These are phyloP conservation scores for Serendipita sp. DNA, from an alignment of 768 basidiomycete species.

Conservation along the genomic window DNA sequence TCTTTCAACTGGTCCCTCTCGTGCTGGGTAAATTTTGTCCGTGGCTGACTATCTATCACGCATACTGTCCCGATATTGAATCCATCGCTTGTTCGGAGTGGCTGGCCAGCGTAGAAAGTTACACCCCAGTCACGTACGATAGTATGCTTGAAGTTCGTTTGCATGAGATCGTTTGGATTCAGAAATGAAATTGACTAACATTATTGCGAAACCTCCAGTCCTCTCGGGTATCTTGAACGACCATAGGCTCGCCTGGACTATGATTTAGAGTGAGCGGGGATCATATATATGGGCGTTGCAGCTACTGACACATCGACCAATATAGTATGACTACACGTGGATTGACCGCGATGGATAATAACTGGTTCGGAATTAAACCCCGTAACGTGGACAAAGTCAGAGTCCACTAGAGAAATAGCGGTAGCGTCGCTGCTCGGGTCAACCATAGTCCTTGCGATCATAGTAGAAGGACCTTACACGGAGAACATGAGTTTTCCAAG, in stretches of 20 bases:
- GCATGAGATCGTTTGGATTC: not conserved
- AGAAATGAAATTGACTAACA: constrained; percentile 26
- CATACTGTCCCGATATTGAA: constrained; percentile 81
- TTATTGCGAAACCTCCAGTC: constrained; percentile 86
- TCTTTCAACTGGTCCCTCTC: constrained; percentile 87
- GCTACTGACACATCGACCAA: constrained; percentile 46
- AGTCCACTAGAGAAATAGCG: not conserved
- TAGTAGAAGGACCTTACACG: not conserved
- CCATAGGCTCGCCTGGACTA: constrained; percentile 59
- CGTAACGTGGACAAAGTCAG: not conserved
- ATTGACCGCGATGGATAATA: constrained; percentile 38
- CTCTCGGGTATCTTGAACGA: constrained; percentile 56
- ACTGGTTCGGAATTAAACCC: not conserved
- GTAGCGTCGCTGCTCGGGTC: not conserved
- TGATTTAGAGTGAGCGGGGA: not conserved
- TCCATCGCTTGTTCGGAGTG: constrained; percentile 75
- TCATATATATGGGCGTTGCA: not conserved
- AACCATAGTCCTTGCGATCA: not conserved
- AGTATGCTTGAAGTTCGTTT: constrained; percentile 35
- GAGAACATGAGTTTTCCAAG: not conserved
- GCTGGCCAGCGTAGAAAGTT: constrained; percentile 86
- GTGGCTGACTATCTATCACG: constrained; percentile 68
- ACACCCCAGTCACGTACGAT: constrained; percentile 50
- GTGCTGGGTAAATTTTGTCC: constrained; percentile 71
- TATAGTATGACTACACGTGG: constrained; percentile 74